Conservation (phyloP, 1,284 basidiomycete species). For the Rugosomyces carneus region DNA sequence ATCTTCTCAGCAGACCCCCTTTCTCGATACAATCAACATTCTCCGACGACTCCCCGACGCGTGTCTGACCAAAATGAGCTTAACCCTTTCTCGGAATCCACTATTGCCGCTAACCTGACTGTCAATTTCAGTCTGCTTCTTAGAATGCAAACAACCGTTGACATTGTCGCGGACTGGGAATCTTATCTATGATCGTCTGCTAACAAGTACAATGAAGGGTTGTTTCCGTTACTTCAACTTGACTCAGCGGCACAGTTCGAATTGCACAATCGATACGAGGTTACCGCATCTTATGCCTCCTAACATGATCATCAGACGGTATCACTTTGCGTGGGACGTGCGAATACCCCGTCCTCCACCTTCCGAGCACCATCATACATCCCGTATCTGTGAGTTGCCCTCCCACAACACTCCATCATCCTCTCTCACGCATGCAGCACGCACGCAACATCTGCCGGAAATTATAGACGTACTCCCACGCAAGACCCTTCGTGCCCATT, state of each 20-base stretch:
- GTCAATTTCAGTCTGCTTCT: conserved; percentile 4
- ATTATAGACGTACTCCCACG: conserved; percentile 7
- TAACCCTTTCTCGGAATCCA: conserved; percentile 4
- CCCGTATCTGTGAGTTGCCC: conserved; percentile 8
- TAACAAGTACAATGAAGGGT: not conserved
- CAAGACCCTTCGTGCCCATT: conserved; percentile 4
- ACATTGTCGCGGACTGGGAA: conserved; percentile 2
- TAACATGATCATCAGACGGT: conserved; percentile 10
- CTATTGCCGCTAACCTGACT: conserved; percentile 5
- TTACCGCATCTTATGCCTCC: not conserved
- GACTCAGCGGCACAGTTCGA: no score
- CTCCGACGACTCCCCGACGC: conserved; percentile 26
- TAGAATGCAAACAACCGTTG: not conserved
- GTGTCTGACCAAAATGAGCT: conserved; percentile 15
- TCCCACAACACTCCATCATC: conserved; percentile 6
- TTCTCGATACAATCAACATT: conserved; percentile 11
- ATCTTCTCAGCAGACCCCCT: conserved; percentile 6
- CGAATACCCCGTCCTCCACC: conserved; percentile 4
- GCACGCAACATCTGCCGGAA: conserved; percentile 3
- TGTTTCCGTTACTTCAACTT: no score
- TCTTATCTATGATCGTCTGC: not conserved
- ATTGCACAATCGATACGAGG: conserved; percentile 1
- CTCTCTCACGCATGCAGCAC: conserved; percentile 8
- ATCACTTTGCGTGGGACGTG: conserved; percentile 2
- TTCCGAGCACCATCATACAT: not conserved